These are phyloP conservation scores for Globomyces sp. DNA, from an alignment of 371 early-diverging fungal species.

Conservation along the genomic window DNA sequence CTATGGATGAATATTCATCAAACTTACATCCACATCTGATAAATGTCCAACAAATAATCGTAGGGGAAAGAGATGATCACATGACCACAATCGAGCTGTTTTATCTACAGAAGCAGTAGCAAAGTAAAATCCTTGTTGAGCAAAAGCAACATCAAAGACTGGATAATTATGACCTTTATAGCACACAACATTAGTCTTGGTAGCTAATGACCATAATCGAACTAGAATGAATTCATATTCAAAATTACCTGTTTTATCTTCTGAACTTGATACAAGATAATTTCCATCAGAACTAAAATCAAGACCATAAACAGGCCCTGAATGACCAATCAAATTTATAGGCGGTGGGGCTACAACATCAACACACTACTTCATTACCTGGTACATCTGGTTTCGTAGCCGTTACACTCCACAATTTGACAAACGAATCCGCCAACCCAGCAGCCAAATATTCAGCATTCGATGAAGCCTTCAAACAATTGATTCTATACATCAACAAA, in stretches of 20 bases:
- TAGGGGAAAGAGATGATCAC: constrained; percentile 92
- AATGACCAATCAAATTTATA: constrained; percentile 83
- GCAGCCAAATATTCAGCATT: constrained; percentile 73
- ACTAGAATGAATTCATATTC: constrained; percentile 42
- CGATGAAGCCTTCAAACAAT: constrained; percentile 72
- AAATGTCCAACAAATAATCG: constrained; percentile 98
- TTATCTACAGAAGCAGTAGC: constrained; percentile 96
- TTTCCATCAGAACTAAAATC: constrained; percentile 88
- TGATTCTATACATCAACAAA: constrained; percentile 49
- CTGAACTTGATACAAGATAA: constrained; percentile 90
- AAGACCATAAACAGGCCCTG: constrained; percentile 93
- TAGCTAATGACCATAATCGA: constrained; percentile 94
- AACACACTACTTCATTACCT: not conserved
- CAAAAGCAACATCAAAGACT: constrained; percentile 79
- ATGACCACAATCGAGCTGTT: constrained; percentile 96
- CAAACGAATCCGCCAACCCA: constrained; percentile 87
- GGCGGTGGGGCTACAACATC: not conserved
- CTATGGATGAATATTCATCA: constrained; percentile 3
- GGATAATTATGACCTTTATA: constrained; percentile 99
- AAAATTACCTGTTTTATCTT: constrained; percentile 87
- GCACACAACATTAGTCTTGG: constrained; percentile 82
- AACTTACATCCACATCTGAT: constrained; percentile 92
- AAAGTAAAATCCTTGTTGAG: constrained; percentile 86
- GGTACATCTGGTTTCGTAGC: constrained; percentile 8
- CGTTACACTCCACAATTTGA: constrained; percentile 84